Evolutionary conservation across 768 basidiomycete genomes (phyloP).

Genomic region (Xerocomus spinulosus): DNA sequence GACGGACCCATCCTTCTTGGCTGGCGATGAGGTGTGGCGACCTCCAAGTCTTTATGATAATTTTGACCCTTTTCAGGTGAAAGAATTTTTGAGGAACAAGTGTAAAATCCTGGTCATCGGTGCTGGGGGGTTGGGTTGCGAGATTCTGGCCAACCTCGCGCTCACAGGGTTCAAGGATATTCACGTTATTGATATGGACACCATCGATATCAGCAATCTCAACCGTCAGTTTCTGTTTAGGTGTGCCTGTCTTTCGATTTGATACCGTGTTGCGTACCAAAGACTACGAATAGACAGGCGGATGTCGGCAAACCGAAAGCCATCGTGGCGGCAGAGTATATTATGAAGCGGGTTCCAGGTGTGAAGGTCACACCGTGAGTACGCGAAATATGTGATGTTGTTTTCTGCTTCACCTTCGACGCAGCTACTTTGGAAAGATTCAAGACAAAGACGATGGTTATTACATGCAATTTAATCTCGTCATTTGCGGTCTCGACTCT

Average conservation of each 20-base stretch:
- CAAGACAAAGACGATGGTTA: conserved; percentile 96
- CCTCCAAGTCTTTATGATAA: neutral
- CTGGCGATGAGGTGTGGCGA: conserved; percentile 70
- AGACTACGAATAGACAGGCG: conserved; percentile 49
- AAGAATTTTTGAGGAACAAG: conserved; percentile 74
- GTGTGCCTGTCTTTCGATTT: conserved; percentile 36
- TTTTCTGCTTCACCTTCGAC: conserved; percentile 10
- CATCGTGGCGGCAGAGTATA: conserved; percentile 88
- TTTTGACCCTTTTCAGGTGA: conserved; percentile 52
- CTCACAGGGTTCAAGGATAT: conserved; percentile 97
- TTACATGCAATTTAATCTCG: conserved; percentile 94
- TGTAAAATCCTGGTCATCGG: conserved; percentile 97
- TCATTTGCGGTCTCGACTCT: conserved; percentile 96
- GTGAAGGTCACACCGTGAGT: conserved; percentile 95
- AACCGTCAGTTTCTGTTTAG: conserved; percentile 98
- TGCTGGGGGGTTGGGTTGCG: conserved; percentile 95
- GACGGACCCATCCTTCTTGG: conserved; percentile 77
- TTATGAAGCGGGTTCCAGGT: conserved; percentile 95
- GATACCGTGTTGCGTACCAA: neutral
- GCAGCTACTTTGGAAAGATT: conserved; percentile 93
- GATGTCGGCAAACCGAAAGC: conserved; percentile 97
- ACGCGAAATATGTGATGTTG: neutral
- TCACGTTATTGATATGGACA: conserved; percentile 99
- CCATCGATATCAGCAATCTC: conserved; percentile 97
- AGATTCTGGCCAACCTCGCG: conserved; percentile 95